phyloP scores from a whole-genome alignment of 2,329 filamentous ascomycete species.

The Nemania sp. region DNA sequence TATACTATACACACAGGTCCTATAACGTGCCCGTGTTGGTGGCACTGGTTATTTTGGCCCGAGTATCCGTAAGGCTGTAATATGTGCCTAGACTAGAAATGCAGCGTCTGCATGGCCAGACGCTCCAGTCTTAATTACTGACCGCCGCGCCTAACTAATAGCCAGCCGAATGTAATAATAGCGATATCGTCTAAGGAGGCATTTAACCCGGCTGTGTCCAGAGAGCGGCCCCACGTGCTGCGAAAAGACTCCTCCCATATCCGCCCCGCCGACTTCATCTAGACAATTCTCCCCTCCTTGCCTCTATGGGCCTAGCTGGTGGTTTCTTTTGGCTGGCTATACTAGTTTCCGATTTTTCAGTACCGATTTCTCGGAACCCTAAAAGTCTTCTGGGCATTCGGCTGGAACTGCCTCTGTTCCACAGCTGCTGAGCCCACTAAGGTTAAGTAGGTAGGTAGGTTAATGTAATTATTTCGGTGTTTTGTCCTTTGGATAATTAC shows the following conservation, averaged over 20 bases:
- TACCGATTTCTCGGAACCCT: constrained; percentile 11
- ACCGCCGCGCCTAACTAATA: too few species aligned
- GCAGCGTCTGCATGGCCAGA: not conserved
- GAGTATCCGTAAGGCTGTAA: constrained; percentile 2
- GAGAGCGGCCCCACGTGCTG: not conserved
- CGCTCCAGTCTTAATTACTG: not conserved
- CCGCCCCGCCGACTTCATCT: constrained; percentile 1
- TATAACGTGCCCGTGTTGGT: not conserved
- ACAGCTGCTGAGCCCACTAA: not conserved
- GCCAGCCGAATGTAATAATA: not conserved
- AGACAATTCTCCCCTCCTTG: not conserved
- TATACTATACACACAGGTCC: not conserved
- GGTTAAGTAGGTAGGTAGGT: too few species aligned
- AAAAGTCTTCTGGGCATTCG: not conserved
- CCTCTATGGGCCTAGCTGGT: constrained; percentile 9
- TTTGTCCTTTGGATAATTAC: too few species aligned
- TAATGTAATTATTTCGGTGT: too few species aligned
- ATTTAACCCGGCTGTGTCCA: too few species aligned
- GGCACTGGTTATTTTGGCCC: not conserved
- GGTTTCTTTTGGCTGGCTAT: not conserved
- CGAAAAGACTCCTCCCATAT: not conserved
- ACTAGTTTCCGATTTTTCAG: constrained; percentile 12
- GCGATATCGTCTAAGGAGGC: not conserved
- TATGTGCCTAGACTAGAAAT: constrained; percentile 1
- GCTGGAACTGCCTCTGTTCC: not conserved